phyloP scores from a whole-genome alignment of 176 grass and related monocot genomes.

The Zoysia pacifica region DNA sequence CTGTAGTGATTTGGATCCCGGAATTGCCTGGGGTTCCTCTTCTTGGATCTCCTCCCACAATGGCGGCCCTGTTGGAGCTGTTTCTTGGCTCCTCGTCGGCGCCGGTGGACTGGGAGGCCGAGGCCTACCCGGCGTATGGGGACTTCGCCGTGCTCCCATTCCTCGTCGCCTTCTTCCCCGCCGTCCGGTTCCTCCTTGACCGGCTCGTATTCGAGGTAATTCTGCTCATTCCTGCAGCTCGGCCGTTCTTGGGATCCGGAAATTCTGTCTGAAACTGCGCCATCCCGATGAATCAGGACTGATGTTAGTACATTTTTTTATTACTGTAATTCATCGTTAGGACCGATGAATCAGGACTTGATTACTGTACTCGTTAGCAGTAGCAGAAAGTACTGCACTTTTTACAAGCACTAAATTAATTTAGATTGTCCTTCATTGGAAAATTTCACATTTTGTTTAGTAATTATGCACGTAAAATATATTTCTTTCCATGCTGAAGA shows the following conservation, averaged over 20 bases:
- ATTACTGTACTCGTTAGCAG: background rate
- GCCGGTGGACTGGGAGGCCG: constrained; percentile 69
- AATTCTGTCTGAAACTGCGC: constrained; percentile 1
- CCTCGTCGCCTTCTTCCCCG: constrained; percentile 81
- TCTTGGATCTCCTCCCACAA: constrained; percentile 46
- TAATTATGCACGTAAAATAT: background rate
- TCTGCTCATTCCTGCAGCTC: background rate
- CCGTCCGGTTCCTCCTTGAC: constrained; percentile 84
- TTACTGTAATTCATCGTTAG: background rate
- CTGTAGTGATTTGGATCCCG: constrained; percentile 23
- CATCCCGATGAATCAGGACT: background rate
- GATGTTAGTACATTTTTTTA: background rate
- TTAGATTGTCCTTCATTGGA: constrained; percentile 2
- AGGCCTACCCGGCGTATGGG: constrained; percentile 65
- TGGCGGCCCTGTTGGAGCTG: constrained; percentile 59
- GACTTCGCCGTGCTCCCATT: constrained; percentile 81
- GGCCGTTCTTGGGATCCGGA: constrained; percentile 9
- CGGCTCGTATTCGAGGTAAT: constrained; percentile 81
- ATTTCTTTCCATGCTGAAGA: background rate
- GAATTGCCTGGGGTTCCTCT: background rate
- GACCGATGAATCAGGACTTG: too few relatives aligned
- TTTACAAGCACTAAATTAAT: constrained; percentile 2
- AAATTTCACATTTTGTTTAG: background rate
- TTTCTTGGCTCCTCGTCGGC: constrained; percentile 39
- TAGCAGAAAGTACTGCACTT: background rate